phyloP scores from a whole-genome alignment of 345 rosid species.

The Camelina hispida region DNA sequence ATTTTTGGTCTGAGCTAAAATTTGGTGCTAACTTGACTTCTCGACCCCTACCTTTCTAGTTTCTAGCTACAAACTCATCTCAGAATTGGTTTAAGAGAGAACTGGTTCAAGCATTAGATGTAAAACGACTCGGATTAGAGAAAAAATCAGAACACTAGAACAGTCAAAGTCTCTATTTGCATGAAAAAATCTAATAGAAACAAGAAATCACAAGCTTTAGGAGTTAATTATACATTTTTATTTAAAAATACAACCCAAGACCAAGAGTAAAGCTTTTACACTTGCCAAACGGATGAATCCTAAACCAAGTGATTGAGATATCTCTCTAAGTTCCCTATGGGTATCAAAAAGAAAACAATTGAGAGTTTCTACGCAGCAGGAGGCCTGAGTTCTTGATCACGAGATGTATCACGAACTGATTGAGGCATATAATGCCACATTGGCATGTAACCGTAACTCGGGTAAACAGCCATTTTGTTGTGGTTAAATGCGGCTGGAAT shows the following conservation, averaged over 20 bases:
- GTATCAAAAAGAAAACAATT: neutral
- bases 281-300: constrained; percentile 36
- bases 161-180: neutral
- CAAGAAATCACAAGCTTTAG: neutral
- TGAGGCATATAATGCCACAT: constrained; percentile 98
- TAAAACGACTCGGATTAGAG: neutral
- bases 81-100: neutral
- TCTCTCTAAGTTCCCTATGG: constrained; percentile 31
- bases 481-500: constrained; percentile 58
- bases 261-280: constrained; percentile 32
- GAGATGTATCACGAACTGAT: constrained; percentile 76
- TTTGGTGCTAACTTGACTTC: neutral
- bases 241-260: constrained; percentile 25
- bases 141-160: constrained; percentile 30
- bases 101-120: neutral
- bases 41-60: no score
- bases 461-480: constrained; percentile 70
- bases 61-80: neutral
- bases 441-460: constrained; percentile 72
- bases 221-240: constrained; percentile 2
- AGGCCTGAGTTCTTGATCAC: constrained; percentile 92
- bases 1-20: neutral
- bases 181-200: neutral
- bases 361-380: constrained; percentile 76
- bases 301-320: constrained; percentile 31